A percentile compares a stretch with the other conserved stretches of the same genome.
phyloP scores from a whole-genome alignment of 2,329 filamentous ascomycete species.

The Cadophora malorum region DNA sequence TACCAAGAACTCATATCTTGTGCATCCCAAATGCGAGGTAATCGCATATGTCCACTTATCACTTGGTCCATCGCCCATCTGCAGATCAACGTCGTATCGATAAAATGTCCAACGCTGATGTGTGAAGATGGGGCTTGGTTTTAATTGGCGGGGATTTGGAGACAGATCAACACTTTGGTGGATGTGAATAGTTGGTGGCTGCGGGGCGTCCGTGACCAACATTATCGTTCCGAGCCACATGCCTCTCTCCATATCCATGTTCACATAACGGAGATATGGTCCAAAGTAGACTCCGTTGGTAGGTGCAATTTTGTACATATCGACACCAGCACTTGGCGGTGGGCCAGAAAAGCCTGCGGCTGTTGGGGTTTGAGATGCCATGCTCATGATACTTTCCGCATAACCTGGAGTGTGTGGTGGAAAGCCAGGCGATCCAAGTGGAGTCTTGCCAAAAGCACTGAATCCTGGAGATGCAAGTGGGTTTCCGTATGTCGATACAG shows the following conservation, averaged over 20 bases:
- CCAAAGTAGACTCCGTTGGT: conserved; percentile 99
- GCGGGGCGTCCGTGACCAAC: conserved; percentile 86
- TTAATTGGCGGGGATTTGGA: conserved; percentile 88
- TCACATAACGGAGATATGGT: conserved; percentile 92
- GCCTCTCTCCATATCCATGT: conserved; percentile 94
- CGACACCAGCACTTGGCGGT: conserved; percentile 86
- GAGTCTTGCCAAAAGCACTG: conserved; percentile 61
- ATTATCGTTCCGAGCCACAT: conserved; percentile 93
- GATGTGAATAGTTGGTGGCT: conserved; percentile 95
- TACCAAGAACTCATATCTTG: conserved; percentile 96
- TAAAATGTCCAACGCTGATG: conserved; percentile 97
- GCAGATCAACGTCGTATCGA: conserved; percentile 88
- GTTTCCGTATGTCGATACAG: conserved; percentile 74
- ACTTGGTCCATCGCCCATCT: conserved; percentile 83
- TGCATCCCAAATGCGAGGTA: conserved; percentile 94
- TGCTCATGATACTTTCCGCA: conserved; percentile 84
- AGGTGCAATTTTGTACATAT: conserved; percentile 91
- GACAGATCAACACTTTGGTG: conserved; percentile 90
- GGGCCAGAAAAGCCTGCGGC: conserved; percentile 86
- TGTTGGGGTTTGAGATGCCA: conserved; percentile 76
- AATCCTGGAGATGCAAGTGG: conserved; percentile 72
- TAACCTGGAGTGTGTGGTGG: conserved; percentile 84
- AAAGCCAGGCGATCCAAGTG: conserved; percentile 81
- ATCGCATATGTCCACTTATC: conserved; percentile 97
- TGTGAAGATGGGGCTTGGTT: conserved; percentile 80